phyloP scores from a whole-genome alignment of 2,329 filamentous ascomycete species.

The Aspergillus awamori region DNA sequence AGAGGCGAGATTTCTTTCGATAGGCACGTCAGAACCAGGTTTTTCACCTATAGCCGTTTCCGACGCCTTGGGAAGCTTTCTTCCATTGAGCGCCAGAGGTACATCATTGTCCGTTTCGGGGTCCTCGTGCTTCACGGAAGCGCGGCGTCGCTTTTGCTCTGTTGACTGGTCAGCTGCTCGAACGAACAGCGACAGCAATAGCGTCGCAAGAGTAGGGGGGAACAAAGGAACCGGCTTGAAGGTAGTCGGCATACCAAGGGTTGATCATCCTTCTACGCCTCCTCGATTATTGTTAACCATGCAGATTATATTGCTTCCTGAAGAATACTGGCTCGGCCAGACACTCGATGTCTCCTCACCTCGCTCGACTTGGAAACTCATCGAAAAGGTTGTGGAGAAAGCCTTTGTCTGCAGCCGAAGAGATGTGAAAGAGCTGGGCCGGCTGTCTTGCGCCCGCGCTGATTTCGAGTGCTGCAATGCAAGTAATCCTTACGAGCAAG shows the following conservation, averaged over 20 bases:
- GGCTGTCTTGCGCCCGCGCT: too few relatives aligned
- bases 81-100: slow-evolving; percentile 58
- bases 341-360: too few relatives aligned
- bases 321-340: too few relatives aligned
- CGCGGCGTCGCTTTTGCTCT: slow-evolving; percentile 81
- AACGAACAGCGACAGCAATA: slow-evolving; percentile 31
- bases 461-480: too few relatives aligned
- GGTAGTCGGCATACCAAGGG: slow-evolving; percentile 69
- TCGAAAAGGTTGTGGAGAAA: too few relatives aligned
- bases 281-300: too few relatives aligned
- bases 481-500: too few relatives aligned
- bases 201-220: slow-evolving; percentile 23
- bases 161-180: slow-evolving; percentile 51
- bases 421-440: too few relatives aligned
- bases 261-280: slow-evolving; percentile 59
- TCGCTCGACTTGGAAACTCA: too few relatives aligned
- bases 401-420: too few relatives aligned
- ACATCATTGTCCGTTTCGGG: slow-evolving; percentile 72
- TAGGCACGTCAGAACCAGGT: slow-evolving; percentile 62
- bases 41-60: slow-evolving; percentile 61
- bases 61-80: slow-evolving; percentile 59
- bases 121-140: slow-evolving; percentile 60
- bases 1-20: slow-evolving; percentile 68
- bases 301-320: too few relatives aligned
- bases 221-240: slow-evolving; percentile 20